Percentiles rank a stretch among this genome's conserved stretches.
These are phyloP conservation scores for Mucor racemosus DNA, from an alignment of 371 early-diverging fungal genomes.

Conservation along the genomic window DNA sequence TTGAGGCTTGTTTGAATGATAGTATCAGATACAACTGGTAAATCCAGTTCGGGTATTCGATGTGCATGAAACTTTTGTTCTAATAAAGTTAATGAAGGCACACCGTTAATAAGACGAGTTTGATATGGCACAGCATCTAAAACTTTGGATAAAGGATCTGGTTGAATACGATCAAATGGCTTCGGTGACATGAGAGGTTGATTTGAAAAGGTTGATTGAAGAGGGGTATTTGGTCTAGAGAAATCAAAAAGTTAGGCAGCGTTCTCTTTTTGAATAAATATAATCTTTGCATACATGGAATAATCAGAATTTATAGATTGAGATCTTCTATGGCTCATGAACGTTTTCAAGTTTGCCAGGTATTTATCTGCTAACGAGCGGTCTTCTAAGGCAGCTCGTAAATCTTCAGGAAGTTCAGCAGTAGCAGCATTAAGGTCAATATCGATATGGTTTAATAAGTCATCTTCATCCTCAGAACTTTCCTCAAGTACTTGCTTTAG, in stretches of 20 bases:
- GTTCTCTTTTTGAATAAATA: not conserved
- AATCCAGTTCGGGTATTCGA: constrained; percentile 68
- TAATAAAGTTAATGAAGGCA: constrained; percentile 55
- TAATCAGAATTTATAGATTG: constrained; percentile 50
- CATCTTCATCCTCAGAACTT: constrained; percentile 47
- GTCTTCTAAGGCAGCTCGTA: constrained; percentile 59
- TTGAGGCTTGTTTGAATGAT: constrained; percentile 64
- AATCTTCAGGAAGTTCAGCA: constrained; percentile 55
- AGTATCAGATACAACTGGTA: constrained; percentile 66
- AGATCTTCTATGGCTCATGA: constrained; percentile 53
- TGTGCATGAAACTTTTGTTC: constrained; percentile 65
- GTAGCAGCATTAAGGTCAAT: constrained; percentile 52
- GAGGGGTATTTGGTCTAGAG: constrained; percentile 45
- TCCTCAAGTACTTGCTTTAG: constrained; percentile 67
- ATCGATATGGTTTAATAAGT: constrained; percentile 32
- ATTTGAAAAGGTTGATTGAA: constrained; percentile 40
- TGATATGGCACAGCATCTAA: constrained; percentile 50
- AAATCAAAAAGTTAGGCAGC: not conserved
- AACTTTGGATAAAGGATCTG: constrained; percentile 44
- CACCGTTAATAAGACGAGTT: constrained; percentile 61
- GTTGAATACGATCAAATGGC: constrained; percentile 34
- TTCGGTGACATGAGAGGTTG: constrained; percentile 38
- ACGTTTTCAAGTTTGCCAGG: constrained; percentile 51
- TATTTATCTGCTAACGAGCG: constrained; percentile 55
- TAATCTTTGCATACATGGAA: constrained; percentile 35